These are phyloP conservation scores for Moesziomyces globuligerus DNA, from an alignment of 1,284 basidiomycete species.

Conservation along the genomic window DNA sequence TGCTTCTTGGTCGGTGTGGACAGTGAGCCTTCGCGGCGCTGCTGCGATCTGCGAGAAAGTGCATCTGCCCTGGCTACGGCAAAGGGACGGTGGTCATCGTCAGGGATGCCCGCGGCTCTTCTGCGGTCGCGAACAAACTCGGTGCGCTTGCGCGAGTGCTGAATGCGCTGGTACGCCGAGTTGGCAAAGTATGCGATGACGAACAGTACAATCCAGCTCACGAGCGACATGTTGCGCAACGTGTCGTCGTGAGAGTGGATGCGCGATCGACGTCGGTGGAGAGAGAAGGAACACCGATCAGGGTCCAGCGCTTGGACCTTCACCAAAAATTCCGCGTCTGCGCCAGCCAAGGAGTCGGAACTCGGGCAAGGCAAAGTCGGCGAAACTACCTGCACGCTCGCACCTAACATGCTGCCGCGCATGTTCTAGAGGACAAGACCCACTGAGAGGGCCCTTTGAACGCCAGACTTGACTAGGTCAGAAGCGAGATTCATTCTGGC, in stretches of 20 bases:
- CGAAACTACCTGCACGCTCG: too few relatives aligned
- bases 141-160: constrained; percentile 35
- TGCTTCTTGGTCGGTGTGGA: constrained; percentile 26
- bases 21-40: constrained; percentile 11
- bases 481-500: too few relatives aligned
- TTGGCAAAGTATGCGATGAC: constrained; percentile 21
- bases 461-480: too few relatives aligned
- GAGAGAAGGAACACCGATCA: background rate
- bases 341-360: background rate
- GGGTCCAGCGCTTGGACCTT: constrained; percentile 5
- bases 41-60: constrained; percentile 24
- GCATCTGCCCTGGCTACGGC: constrained; percentile 44
- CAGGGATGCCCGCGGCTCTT: constrained; percentile 54
- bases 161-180: constrained; percentile 19
- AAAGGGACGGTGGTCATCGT: constrained; percentile 49
- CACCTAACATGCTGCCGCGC: too few relatives aligned
- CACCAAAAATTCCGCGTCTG: background rate
- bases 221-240: constrained; percentile 23
- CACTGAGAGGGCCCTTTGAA: too few relatives aligned
- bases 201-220: constrained; percentile 26
- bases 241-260: background rate
- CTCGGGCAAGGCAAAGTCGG: too few relatives aligned
- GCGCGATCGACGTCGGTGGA: background rate
- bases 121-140: constrained; percentile 43
- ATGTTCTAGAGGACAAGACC: too few relatives aligned